Percentiles rank a stretch among this genome's conserved stretches.
These are phyloP conservation scores for Beauveria caledonica DNA, from an alignment of 2,329 filamentous ascomycete species.

Conservation along the genomic window DNA sequence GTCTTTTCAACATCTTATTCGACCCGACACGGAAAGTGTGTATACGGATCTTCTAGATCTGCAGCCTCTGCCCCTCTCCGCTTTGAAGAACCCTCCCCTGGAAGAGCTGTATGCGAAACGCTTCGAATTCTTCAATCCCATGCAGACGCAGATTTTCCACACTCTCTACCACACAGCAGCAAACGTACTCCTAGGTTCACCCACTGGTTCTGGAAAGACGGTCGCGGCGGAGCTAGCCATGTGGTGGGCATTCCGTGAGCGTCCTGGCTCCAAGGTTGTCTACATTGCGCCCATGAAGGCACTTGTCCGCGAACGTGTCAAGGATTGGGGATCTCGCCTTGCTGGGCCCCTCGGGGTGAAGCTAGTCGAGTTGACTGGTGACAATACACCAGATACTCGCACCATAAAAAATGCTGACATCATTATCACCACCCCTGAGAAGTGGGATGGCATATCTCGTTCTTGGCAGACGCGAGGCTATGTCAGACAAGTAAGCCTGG, in stretches of 20 bases:
- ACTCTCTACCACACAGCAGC: constrained; percentile 86
- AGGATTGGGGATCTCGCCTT: constrained; percentile 84
- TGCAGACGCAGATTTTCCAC: constrained; percentile 99
- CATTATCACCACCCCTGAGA: constrained; percentile 98
- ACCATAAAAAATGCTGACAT: constrained; percentile 95
- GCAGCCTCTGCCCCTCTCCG: constrained; percentile 79
- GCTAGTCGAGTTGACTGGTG: constrained; percentile 88
- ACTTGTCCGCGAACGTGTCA: constrained; percentile 87
- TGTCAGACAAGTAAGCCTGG: constrained; percentile 85
- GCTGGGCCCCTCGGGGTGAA: constrained; percentile 77
- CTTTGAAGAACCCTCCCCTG: constrained; percentile 75
- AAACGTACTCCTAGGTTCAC: constrained; percentile 90
- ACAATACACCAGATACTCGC: constrained; percentile 94
- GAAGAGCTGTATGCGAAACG: constrained; percentile 83
- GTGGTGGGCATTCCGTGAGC: constrained; percentile 98
- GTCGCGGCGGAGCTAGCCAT: constrained; percentile 93
- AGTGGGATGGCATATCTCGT: constrained; percentile 98
- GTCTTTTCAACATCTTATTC: constrained; percentile 95
- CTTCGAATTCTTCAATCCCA: constrained; percentile 97
- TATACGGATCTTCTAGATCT: constrained; percentile 91
- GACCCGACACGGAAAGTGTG: constrained; percentile 93
- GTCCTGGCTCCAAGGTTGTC: constrained; percentile 91
- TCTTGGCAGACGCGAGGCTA: constrained; percentile 98
- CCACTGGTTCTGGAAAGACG: constrained; percentile 95
- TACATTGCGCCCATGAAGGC: constrained; percentile 99